A percentile compares a stretch with the other conserved stretches of the same genome.
phyloP scores from a whole-genome alignment of 345 rosid genomes.

The Populus deltoides region DNA sequence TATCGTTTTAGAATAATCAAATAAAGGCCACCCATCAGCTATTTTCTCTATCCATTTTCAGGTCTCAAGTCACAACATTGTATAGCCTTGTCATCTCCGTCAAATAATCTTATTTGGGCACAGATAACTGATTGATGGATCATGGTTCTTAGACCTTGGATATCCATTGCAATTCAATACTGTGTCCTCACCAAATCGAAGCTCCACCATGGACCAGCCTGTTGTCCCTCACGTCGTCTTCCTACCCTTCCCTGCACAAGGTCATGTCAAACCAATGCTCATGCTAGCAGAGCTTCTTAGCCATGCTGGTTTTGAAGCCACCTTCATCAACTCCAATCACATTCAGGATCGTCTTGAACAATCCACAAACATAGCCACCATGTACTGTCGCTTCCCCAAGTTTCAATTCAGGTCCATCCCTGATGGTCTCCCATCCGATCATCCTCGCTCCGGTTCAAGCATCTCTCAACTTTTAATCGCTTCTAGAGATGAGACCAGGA shows the following conservation, averaged over 20 bases:
- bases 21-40: too few relatives aligned
- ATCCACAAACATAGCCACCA: neutral
- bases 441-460: neutral
- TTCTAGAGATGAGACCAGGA: neutral
- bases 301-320: constrained; percentile 15
- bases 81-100: too few relatives aligned
- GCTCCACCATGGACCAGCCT: neutral
- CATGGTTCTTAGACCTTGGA: too few relatives aligned
- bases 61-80: too few relatives aligned
- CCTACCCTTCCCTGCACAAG: constrained; percentile 21
- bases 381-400: neutral
- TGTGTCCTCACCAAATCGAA: too few relatives aligned
- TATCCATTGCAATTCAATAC: too few relatives aligned
- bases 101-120: too few relatives aligned
- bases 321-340: constrained; percentile 28
- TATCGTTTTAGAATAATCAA: too few relatives aligned
- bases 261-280: constrained; percentile 26
- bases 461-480: neutral
- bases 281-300: constrained; percentile 27
- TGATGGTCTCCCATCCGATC: constrained; percentile 20
- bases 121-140: too few relatives aligned
- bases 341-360: constrained; percentile 8
- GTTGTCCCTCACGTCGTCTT: constrained; percentile 7
- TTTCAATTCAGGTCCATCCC: constrained; percentile 22
- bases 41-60: too few relatives aligned